Evolutionary conservation across 352 stramenopile genomes (phyloP).

Genomic region (Thalassiosira livingstoniorum): DNA sequence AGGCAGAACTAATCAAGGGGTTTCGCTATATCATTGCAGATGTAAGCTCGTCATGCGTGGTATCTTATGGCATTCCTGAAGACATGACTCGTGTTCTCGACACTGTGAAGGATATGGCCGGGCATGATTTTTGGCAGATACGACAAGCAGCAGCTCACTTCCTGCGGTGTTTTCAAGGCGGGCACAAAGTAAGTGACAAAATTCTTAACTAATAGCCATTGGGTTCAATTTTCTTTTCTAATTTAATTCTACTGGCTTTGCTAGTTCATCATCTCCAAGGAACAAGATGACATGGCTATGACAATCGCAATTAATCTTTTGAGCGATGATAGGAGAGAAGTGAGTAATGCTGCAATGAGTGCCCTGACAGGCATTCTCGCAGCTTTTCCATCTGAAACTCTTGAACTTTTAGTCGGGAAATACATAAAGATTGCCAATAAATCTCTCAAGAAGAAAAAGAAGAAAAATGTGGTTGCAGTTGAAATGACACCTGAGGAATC

Average conservation of each 20-base stretch:
- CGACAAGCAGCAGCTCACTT: conserved; percentile 82
- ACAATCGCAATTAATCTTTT: conserved; percentile 75
- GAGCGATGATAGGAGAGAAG: conserved; percentile 78
- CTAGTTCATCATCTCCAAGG: conserved; percentile 78
- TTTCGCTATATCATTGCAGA: conserved; percentile 76
- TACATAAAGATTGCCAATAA: conserved; percentile 79
- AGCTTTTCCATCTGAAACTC: conserved; percentile 48
- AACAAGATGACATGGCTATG: conserved; percentile 64
- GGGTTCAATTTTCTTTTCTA: too few species aligned
- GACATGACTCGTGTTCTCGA: conserved; percentile 72
- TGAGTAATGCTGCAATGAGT: conserved; percentile 70
- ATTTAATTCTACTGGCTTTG: too few species aligned
- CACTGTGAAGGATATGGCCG: conserved; percentile 61
- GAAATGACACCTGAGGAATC: conserved; percentile 55
- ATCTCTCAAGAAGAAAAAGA: conserved; percentile 76
- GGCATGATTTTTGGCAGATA: conserved; percentile 82
- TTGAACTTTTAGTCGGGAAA: conserved; percentile 75
- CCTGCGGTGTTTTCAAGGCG: conserved; percentile 82
- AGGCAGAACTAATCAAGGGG: conserved; percentile 82
- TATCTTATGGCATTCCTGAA: conserved; percentile 64
- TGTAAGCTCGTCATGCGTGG: conserved; percentile 76
- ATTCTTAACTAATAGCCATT: too few species aligned
- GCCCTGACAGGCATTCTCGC: conserved; percentile 84
- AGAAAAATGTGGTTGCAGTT: conserved; percentile 16
- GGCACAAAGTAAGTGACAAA: too few species aligned